Evolutionary conservation across 2,329 filamentous ascomycete species (phyloP).

Genomic region (Colletotrichum sp.): DNA sequence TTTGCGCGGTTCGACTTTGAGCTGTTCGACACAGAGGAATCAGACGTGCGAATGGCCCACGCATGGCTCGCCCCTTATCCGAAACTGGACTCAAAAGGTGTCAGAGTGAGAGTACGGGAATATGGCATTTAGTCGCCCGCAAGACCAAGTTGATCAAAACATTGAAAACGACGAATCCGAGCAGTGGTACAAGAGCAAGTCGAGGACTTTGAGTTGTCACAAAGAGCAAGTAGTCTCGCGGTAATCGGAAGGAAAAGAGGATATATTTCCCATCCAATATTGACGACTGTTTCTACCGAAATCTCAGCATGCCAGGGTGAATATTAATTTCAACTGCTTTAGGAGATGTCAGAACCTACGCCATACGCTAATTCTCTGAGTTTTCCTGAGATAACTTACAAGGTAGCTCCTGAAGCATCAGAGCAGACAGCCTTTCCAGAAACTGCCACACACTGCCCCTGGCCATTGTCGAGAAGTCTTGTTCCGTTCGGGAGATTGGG

Average conservation of each 20-base stretch:
- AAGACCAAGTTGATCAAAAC: background rate
- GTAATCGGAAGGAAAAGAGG: background rate
- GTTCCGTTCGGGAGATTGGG: conserved; percentile 9
- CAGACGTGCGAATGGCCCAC: conserved; percentile 24
- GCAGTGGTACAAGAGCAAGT: background rate
- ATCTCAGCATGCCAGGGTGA: background rate
- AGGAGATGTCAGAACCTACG: background rate
- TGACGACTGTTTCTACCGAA: background rate
- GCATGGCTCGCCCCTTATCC: conserved; percentile 23
- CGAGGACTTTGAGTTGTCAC: background rate
- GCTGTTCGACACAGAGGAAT: conserved; percentile 28
- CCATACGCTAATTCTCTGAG: background rate
- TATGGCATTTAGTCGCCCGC: background rate
- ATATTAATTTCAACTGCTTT: background rate
- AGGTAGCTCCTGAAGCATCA: background rate
- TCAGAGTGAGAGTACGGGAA: conserved; percentile 10
- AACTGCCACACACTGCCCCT: conserved; percentile 5
- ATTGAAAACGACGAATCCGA: background rate
- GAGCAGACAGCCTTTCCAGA: conserved; percentile 8
- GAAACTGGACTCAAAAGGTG: conserved; percentile 17
- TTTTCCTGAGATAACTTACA: background rate
- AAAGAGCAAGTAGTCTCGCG: background rate
- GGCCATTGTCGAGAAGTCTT: background rate
- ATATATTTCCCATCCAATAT: background rate
- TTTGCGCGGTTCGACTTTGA: conserved; percentile 28